phyloP scores from a whole-genome alignment of 1,284 basidiomycete genomes.

The Neonothopanus nambi region DNA sequence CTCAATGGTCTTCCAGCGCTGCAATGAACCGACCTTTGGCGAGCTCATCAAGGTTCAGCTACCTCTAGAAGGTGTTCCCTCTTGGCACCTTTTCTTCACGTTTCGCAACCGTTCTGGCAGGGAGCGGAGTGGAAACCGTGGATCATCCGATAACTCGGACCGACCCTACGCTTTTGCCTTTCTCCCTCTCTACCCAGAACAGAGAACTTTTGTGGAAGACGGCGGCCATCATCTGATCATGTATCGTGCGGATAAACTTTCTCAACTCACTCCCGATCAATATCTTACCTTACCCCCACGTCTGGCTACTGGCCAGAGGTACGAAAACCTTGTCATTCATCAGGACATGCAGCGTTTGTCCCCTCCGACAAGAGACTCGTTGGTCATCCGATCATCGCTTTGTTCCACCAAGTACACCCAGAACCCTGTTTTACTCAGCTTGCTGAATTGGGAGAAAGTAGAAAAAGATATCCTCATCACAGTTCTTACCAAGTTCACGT shows the following conservation, averaged over 20 bases:
- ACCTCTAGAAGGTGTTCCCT: conserved; percentile 66
- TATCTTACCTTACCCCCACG: conserved; percentile 74
- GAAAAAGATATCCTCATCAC: conserved; percentile 72
- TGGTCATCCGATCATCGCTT: conserved; percentile 85
- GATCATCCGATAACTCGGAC: conserved; percentile 48
- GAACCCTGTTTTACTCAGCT: conserved; percentile 80
- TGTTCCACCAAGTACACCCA: conserved; percentile 95
- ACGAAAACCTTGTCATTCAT: conserved; percentile 61
- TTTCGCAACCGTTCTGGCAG: conserved; percentile 78
- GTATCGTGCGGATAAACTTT: conserved; percentile 75
- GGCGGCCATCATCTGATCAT: conserved; percentile 86
- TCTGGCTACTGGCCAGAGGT: conserved; percentile 52
- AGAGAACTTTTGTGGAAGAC: conserved; percentile 85
- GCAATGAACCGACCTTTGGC: conserved; percentile 86
- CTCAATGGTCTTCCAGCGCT: conserved; percentile 88
- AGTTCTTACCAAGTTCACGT: conserved; percentile 85
- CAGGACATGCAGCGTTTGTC: conserved; percentile 66
- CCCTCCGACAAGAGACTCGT: conserved; percentile 73
- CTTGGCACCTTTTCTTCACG: conserved; percentile 93
- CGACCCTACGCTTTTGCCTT: conserved; percentile 92
- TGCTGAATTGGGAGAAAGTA: conserved; percentile 84
- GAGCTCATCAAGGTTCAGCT: conserved; percentile 90
- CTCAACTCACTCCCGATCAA: conserved; percentile 59
- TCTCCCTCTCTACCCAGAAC: conserved; percentile 83
- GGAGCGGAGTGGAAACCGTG: conserved; percentile 45